Conservation (phyloP, 2,329 filamentous ascomycete species). For the Thielaviopsis musarum region DNA sequence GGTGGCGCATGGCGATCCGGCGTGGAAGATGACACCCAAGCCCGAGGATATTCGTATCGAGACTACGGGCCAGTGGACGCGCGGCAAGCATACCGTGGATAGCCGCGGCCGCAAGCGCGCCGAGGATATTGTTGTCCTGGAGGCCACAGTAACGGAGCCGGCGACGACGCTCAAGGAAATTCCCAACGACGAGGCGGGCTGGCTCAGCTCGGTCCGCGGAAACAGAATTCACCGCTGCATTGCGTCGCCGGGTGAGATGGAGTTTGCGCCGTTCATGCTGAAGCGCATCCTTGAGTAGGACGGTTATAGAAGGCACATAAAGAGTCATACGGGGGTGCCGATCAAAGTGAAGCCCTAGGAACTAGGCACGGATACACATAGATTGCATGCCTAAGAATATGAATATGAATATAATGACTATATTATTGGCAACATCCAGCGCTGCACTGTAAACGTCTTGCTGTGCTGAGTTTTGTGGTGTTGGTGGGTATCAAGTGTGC, state of each 20-base stretch:
- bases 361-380: too few relatives aligned
- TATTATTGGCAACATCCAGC: neutral
- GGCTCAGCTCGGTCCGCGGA: slow-evolving; percentile 57
- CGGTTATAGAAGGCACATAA: neutral
- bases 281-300: slow-evolving; percentile 42
- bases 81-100: slow-evolving; percentile 80
- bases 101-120: slow-evolving; percentile 42
- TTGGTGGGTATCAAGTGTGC: slow-evolving; percentile 8
- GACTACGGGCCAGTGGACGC: slow-evolving; percentile 83
- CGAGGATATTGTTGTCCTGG: slow-evolving; percentile 23
- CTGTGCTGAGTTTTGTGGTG: neutral
- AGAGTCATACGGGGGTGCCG: too few relatives aligned
- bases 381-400: neutral
- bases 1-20: slow-evolving; percentile 40
- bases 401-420: neutral
- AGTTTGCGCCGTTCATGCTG: slow-evolving; percentile 50
- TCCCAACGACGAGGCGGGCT: slow-evolving; percentile 55
- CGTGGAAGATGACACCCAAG: slow-evolving; percentile 38
- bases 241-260: slow-evolving; percentile 46
- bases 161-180: slow-evolving; percentile 30
- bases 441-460: neutral
- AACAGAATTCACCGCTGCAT: slow-evolving; percentile 69
- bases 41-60: slow-evolving; percentile 79
- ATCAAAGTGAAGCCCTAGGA: too few relatives aligned
- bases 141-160: slow-evolving; percentile 24